Evolutionary conservation across 805 yeast genomes (phyloP), one percentile per base, ranked within the genome.

Genomic region (Yarrowia sp.): DNA sequence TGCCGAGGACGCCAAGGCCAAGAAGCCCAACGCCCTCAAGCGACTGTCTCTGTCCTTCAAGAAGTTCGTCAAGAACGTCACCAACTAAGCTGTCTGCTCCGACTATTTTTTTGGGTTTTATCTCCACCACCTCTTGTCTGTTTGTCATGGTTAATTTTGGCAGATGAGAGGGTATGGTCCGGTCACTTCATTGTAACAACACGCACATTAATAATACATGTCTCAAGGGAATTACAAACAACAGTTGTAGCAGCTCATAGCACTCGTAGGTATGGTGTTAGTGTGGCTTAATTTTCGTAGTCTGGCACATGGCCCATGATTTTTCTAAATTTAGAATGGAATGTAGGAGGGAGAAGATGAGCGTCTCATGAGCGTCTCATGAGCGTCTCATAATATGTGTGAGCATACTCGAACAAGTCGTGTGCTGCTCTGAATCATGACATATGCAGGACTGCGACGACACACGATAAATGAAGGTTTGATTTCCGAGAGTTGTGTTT

Each of bases 21-120:
- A 70, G 70, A 71, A 70, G 70, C 68, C 66, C 51, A 53, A 68
- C 38, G 67, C 66, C 67, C 64, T 67, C 70, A 71, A 71, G 73
- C 69, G 68, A 70, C 53, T 67, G 38, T 42, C 66, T 32, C 50
- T 63, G 44, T 65, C 66, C 18, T 62, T 72, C 66, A 72, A 72
- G 74, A 72, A 71, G 71, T 67, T 72, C 38, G 74, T 71, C 68
- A 72, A 72, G 71, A 65, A 66, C 57, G 73, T 71, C 64, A 69
- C 68, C 72, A 69, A 69, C 65, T 71, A 71, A 66, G 68, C 57
- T 17, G 32, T 28, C 22, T 11, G 50, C 14, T 17, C 42, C 22
- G 35, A 32, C 28, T 11, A n/a, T 6, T 11, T 9, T 18, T n/a
- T 39, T 41, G 47, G 47, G 48, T 33, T 36, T 32, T 36, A 10